Percentiles rank a stretch among this genome's conserved stretches.
Evolutionary conservation across 106 monocot species (phyloP).

Genomic region (Narthecium ossifragum): DNA sequence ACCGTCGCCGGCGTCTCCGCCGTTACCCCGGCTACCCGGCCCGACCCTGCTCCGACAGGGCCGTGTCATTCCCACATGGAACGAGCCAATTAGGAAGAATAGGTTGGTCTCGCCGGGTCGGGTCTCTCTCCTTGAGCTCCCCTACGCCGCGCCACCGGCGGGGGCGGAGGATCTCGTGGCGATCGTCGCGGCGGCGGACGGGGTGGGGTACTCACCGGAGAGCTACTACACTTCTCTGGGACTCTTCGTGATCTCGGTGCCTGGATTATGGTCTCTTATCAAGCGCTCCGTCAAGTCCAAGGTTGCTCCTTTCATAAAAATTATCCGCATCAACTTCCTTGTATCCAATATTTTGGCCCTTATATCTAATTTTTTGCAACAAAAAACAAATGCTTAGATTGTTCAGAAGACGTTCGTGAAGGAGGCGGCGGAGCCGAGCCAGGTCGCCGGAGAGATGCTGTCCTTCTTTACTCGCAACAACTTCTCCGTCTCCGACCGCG

Average conservation of each 20-base stretch:
- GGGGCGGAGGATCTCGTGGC: background rate
- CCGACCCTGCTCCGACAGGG: no score
- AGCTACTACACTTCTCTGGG: constrained; percentile 98
- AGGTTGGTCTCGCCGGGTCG: constrained; percentile 8
- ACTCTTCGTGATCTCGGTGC: constrained; percentile 92
- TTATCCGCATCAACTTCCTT: no score
- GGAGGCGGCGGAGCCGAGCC: constrained; percentile 42
- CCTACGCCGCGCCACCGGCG: constrained; percentile 23
- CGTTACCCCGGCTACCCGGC: no score
- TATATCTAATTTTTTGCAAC: no score
- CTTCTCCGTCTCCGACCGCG: constrained; percentile 69
- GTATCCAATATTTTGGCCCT: no score
- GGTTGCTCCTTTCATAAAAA: constrained; percentile 23
- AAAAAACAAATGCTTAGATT: constrained; percentile 48
- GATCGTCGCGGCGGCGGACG: constrained; percentile 9
- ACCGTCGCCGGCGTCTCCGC: background rate
- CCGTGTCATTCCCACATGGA: no score
- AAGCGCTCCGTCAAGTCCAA: constrained; percentile 97
- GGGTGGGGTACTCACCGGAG: constrained; percentile 64
- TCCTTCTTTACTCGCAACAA: constrained; percentile 93
- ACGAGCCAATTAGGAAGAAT: background rate
- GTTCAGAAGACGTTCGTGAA: constrained; percentile 89
- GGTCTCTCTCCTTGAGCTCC: constrained; percentile 15
- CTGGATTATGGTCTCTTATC: constrained; percentile 96
- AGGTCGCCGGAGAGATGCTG: constrained; percentile 85